Evolutionary conservation across 768 basidiomycete genomes (phyloP).

Genomic region (Kwoniella dendrophila): DNA sequence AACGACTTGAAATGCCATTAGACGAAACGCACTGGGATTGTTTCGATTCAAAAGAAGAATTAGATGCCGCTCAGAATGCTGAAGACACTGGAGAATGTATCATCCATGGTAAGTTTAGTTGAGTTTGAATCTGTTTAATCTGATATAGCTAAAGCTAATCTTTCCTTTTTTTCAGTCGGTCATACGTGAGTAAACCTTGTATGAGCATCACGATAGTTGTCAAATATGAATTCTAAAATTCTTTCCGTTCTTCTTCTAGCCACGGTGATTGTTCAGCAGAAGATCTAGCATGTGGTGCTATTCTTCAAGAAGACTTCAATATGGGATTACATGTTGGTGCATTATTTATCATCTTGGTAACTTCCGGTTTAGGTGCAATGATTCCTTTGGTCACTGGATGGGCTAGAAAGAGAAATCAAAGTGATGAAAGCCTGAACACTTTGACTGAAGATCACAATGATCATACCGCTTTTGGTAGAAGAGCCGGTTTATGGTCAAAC

Average conservation of each 20-base stretch:
- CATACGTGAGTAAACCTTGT: slow-evolving; percentile 18
- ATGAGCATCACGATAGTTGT: no score
- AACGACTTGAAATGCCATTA: neutral
- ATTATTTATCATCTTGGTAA: slow-evolving; percentile 47
- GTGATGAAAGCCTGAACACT: slow-evolving; percentile 7
- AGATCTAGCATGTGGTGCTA: slow-evolving; percentile 37
- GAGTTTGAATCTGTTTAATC: slow-evolving; percentile 2
- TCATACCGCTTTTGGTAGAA: slow-evolving; percentile 26
- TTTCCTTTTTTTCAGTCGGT: slow-evolving; percentile 16
- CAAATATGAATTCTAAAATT: neutral
- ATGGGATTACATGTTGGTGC: slow-evolving; percentile 45
- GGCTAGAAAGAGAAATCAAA: slow-evolving; percentile 8
- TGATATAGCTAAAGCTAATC: slow-evolving; percentile 12
- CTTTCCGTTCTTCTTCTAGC: neutral
- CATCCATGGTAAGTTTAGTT: slow-evolving; percentile 32
- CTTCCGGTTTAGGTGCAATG: slow-evolving; percentile 43
- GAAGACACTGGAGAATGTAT: slow-evolving; percentile 33
- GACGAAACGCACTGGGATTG: slow-evolving; percentile 48
- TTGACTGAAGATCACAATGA: neutral
- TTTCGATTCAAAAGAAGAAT: slow-evolving; percentile 26
- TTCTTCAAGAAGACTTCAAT: slow-evolving; percentile 40
- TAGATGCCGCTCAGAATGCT: slow-evolving; percentile 18
- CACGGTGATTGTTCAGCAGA: slow-evolving; percentile 49
- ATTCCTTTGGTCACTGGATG: slow-evolving; percentile 43
- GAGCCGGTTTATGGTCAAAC: slow-evolving; percentile 32